These are phyloP conservation scores for Boletus rex-veris DNA, from an alignment of 768 basidiomycete species.

Conservation along the genomic window DNA sequence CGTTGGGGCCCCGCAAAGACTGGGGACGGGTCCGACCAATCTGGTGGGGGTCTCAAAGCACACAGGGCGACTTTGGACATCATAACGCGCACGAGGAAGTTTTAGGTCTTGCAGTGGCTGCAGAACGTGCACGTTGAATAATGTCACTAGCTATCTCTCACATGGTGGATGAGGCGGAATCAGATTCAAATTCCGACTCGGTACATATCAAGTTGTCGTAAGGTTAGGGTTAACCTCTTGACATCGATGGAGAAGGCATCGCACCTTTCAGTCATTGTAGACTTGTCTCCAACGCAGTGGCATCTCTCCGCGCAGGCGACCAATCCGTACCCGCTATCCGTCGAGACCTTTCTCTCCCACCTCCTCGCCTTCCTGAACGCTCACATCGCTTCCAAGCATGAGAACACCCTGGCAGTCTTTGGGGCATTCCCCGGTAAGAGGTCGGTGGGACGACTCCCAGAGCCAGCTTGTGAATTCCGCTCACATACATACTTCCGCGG, in stretches of 20 bases:
- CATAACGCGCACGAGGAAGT: neutral
- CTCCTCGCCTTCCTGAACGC: slow-evolving; percentile 89
- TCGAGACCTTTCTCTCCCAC: slow-evolving; percentile 76
- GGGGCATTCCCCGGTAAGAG: slow-evolving; percentile 84
- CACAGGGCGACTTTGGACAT: neutral
- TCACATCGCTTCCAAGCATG: slow-evolving; percentile 86
- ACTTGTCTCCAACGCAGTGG: slow-evolving; percentile 87
- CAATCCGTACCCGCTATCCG: slow-evolving; percentile 52
- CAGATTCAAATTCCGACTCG: too few species aligned
- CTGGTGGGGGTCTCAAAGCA: slow-evolving; percentile 20
- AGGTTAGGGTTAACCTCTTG: too few species aligned
- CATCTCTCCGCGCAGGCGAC: slow-evolving; percentile 55
- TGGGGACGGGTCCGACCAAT: slow-evolving; percentile 21
- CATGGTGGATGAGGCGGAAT: too few species aligned
- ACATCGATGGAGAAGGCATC: slow-evolving; percentile 41
- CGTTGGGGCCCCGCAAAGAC: slow-evolving; percentile 27
- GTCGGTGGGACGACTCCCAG: slow-evolving; percentile 37
- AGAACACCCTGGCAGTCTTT: slow-evolving; percentile 90
- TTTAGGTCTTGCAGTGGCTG: neutral
- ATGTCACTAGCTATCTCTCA: too few species aligned
- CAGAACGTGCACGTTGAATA: too few species aligned
- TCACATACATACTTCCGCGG: neutral
- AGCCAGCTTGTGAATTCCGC: neutral
- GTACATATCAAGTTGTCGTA: too few species aligned
- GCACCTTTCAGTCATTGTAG: slow-evolving; percentile 81